Base-by-base conservation (phyloP, 345 rosid genomes). In the Citrus hindsii region DNA sequence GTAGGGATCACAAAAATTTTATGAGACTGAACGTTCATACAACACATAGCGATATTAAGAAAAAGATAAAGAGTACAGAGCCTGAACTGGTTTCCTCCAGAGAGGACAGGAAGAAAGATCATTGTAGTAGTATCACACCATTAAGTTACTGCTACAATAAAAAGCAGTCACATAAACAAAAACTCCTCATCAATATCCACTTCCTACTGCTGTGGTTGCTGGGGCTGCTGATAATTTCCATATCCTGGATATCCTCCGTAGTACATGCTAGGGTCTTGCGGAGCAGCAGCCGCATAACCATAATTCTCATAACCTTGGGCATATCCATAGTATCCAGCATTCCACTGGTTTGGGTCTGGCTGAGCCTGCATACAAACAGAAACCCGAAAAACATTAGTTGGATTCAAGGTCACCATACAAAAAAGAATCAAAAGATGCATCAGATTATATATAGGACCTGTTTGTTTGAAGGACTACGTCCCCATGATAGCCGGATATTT, bases 401-500 rank as follows among this genome's bases (percentile, higher is more conserved):
- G 69, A 74, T 38, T 46, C 64, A 67, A 19, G 21, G 19, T 33
- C 6, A 42, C 48, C n/a, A 30, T 12, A 5, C 10, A 62, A 14
- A 28, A 28, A 12, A 38, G 40, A 16, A 55, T 5, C 2, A 16
- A 18, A 58, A 24, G 16, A 1, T 62, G 30, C 48, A 61, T 25
- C 13, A 21, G 71, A 65, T 16, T 6, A 7, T 24, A 5, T 16
- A 24, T 79, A 8, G 4, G 0, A 91, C 98, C 93, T 93, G 98
- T 79, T 93, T 95, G 89, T 85, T 86, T 32, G 94, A 85, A 71
- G 97, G 93, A 76, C 90, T 95, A 18, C 98, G 98, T 56, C 98
- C 98, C 98, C 98, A 95, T 32, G 98, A 93, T 67, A 95, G 98
- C 63, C 98, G 86, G 21, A 95, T 87, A 25, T 82, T 92, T 83